phyloP scores from a whole-genome alignment of 2,329 filamentous ascomycete species.

The Arthrobotrys sinensis region DNA sequence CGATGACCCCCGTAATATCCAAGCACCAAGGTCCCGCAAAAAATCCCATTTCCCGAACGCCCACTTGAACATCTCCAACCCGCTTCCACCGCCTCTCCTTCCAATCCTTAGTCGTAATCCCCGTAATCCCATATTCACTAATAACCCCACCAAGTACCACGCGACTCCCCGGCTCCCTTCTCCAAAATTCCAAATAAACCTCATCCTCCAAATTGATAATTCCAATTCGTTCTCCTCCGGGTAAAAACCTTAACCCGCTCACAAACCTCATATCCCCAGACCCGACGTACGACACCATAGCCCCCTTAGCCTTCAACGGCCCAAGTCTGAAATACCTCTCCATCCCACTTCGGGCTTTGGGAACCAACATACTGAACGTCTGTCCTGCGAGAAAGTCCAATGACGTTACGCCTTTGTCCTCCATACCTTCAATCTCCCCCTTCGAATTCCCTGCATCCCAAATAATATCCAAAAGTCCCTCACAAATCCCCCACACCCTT shows the following conservation, averaged over 20 bases:
- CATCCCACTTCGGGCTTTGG: neutral
- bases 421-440: neutral
- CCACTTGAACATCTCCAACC: neutral
- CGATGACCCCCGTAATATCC: neutral
- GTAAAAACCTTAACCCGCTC: slow-evolving; percentile 43
- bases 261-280: slow-evolving; percentile 46
- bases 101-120: neutral
- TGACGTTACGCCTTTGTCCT: neutral
- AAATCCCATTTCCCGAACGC: neutral
- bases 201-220: slow-evolving; percentile 38
- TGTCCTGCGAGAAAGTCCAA: too few relatives aligned
- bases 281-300: slow-evolving; percentile 41
- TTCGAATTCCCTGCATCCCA: slow-evolving; percentile 1
- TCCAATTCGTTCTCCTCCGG: slow-evolving; percentile 24
- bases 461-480: slow-evolving; percentile 26
- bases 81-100: neutral
- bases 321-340: slow-evolving; percentile 1
- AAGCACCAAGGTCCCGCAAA: neutral
- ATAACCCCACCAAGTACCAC: slow-evolving; percentile 1
- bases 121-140: slow-evolving; percentile 15
- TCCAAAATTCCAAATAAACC: slow-evolving; percentile 16
- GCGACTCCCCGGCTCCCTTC: neutral
- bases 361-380: neutral
- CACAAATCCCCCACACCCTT: slow-evolving; percentile 38
- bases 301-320: slow-evolving; percentile 11